Base-by-base conservation (phyloP, 331 rosid species). In the Saraca asoca region DNA sequence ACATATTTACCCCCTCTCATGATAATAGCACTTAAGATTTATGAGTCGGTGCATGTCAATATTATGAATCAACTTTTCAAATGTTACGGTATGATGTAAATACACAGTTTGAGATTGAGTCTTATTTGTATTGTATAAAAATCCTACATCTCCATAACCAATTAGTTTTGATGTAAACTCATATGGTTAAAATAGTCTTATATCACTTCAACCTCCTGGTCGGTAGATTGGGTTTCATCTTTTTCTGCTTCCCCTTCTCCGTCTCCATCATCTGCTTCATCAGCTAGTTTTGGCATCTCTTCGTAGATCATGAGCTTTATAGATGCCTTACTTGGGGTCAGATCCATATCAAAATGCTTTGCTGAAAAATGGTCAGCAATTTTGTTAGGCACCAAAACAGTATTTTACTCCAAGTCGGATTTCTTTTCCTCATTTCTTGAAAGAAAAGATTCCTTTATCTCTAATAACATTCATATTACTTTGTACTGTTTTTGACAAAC, bases 241-340 rank as follows among this genome's bases (percentile, higher is more conserved):
- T 85, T 82, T 72, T 77, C 90, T 0, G 66, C 74, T 14, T 74
- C 86, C 7, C 67, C 91, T 5, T 79, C 85, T 35, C 66, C 90
- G 0, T 85, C 96, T 2, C 85, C 96, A 0, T 89, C 95, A 11
- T n/a, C n/a, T n/a, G n/a, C n/a, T n/a, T 85, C 96, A 2, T 87
- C 96, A 1, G 98, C 98, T 51, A 93, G 83, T 73, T 88, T 90
- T 6, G 95, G 84, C 57, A 93, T 95, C 85, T 93, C 97, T 65
- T 88, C 90, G 74, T 93, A 97, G 85, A 93, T 90, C 87, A 90
- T 81, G 14, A 86, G 48, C 85, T 93, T 93, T 68, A 93, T 88
- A 3, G 87, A 76, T 16, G 96, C 86, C 84, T 93, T 93, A 64
- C 86, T 91, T 34, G 86, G 76, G n/a, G 77, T 80, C 35, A 93